phyloP scores from a whole-genome alignment of 2,329 filamentous ascomycete genomes.

The Ceratocystiopsis minuta region DNA sequence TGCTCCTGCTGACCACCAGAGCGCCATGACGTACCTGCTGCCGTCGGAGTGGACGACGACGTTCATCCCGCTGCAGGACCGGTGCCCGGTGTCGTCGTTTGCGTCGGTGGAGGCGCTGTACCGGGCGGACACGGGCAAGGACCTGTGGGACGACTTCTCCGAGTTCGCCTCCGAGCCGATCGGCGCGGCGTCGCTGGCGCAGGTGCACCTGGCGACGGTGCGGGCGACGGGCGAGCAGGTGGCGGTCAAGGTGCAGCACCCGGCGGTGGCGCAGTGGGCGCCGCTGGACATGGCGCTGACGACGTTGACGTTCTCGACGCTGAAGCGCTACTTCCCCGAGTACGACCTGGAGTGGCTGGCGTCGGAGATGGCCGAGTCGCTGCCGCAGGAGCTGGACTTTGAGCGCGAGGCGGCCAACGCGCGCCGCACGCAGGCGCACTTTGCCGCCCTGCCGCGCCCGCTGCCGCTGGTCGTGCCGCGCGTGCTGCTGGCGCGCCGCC shows the following conservation, averaged over 20 bases:
- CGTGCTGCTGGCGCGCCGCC: constrained; percentile 73
- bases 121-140: constrained; percentile 58
- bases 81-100: constrained; percentile 80
- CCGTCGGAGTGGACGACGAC: constrained; percentile 87
- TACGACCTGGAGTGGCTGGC: constrained; percentile 96
- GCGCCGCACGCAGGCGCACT: constrained; percentile 60
- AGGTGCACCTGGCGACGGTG: constrained; percentile 77
- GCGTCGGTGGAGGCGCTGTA: constrained; percentile 82
- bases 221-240: constrained; percentile 71
- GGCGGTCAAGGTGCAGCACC: constrained; percentile 94
- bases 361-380: constrained; percentile 75
- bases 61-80: constrained; percentile 90
- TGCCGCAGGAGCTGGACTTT: constrained; percentile 88
- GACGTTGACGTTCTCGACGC: constrained; percentile 68
- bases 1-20: constrained; percentile 27
- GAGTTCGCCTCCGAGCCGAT: constrained; percentile 68
- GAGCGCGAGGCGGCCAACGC: constrained; percentile 73
- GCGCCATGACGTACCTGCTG: constrained; percentile 86
- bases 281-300: constrained; percentile 76
- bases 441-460: constrained; percentile 45
- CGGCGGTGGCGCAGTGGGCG: constrained; percentile 73
- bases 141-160: constrained; percentile 68
- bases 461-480: constrained; percentile 77
- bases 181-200: constrained; percentile 82
- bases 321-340: constrained; percentile 90